Conservation (phyloP, 2,329 filamentous ascomycete species). For the Neonectria coccinea region DNA sequence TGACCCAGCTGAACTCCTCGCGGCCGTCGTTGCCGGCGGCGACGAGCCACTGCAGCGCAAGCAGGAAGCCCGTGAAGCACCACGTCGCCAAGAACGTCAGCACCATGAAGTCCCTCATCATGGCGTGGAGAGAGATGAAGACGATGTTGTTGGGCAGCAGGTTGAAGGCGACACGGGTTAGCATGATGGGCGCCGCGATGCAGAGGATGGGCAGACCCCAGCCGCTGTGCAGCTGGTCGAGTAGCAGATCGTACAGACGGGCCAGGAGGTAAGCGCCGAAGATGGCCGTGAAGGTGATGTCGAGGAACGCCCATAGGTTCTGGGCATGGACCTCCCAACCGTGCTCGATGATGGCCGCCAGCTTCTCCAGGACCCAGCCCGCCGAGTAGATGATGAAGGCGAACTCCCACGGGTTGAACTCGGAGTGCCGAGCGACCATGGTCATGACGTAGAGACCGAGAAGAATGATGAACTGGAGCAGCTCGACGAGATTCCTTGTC, state of each 20-base stretch:
- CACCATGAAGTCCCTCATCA: constrained; percentile 79
- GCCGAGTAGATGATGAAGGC: constrained; percentile 72
- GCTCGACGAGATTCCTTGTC: constrained; percentile 74
- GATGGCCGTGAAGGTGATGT: constrained; percentile 75
- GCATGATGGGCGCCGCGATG: constrained; percentile 74
- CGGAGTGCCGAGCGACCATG: constrained; percentile 68
- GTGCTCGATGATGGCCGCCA: constrained; percentile 75
- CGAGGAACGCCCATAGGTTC: constrained; percentile 80
- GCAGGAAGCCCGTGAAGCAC: constrained; percentile 78
- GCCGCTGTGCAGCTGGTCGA: constrained; percentile 59
- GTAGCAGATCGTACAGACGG: constrained; percentile 67
- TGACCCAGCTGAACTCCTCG: constrained; percentile 56
- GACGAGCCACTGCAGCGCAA: constrained; percentile 75
- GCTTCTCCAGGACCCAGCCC: constrained; percentile 76
- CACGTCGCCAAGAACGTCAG: constrained; percentile 74
- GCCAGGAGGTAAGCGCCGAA: constrained; percentile 71
- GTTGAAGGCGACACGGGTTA: constrained; percentile 78
- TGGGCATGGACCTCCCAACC: constrained; percentile 76
- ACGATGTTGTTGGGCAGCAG: constrained; percentile 80
- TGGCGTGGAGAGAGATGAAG: constrained; percentile 78
- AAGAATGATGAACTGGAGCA: constrained; percentile 73
- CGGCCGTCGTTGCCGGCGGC: constrained; percentile 45
- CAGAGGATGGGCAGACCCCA: constrained; percentile 74
- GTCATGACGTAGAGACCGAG: constrained; percentile 72
- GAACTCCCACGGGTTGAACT: constrained; percentile 65